Base-by-base conservation (phyloP, 495 filamentous ascomycete species). In the Hypoxylon lenormandii region DNA sequence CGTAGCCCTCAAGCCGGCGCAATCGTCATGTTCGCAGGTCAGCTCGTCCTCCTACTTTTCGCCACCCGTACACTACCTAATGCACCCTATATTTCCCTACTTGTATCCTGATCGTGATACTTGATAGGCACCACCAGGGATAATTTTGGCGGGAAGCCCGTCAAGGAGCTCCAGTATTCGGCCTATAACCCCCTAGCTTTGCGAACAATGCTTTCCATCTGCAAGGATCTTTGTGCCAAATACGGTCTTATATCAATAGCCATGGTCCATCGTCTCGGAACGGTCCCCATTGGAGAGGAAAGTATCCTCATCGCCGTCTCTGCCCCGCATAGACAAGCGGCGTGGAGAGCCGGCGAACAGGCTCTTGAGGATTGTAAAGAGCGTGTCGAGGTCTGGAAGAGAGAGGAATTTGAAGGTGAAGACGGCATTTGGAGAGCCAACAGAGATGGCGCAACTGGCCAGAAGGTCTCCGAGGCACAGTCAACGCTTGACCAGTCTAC, bases 381-480 rank as follows among this genome's bases (percentile, higher is more conserved):
- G 72, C 85, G 83, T 62, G 91, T 91, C 40, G 95, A 98, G 85
- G 89, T 98, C 49, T 98, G 95, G 95, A 98, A 98, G 81, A 81
- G 86, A 74, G 95, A 98, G 83, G 90, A 92, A 73, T 98, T 98
- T 86, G 87, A 77, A 16, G 89, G 84, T 10, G 88, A 87, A 60
- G 92, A 91, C 53, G 86, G 85, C 46, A 87, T 96, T 53, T 98
- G 94, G 94, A 89, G 94, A 82, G 92, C 91, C 62, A 98, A 98
- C 83, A 80, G 90, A 73, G 93, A 97, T 81, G 89, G 91, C 46
- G 79, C 80, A 74, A 77, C 72, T 6, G 90, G 88, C 4, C 81
- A 80, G 52, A 78, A 74, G 61, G 61, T 78, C 21, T 50, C 69
- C 5, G 45, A 70, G 18, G 64, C 68, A 64, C 70, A 76, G 65